These are phyloP conservation scores for Mucor lusitanicus DNA, from an alignment of 371 early-diverging fungal species.

Conservation along the genomic window DNA sequence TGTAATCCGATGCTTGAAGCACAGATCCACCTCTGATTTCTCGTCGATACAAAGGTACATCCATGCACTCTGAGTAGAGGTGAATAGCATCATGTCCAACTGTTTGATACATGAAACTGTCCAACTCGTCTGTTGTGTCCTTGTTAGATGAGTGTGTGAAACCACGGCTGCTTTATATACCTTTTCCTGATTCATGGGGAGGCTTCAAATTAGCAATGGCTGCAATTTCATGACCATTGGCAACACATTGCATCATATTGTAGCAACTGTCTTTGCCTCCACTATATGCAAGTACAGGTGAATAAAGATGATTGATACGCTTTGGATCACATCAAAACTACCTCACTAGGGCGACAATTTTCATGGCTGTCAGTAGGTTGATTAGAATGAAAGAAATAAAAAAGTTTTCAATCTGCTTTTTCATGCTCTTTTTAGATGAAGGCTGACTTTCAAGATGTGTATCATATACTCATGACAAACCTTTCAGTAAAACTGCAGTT, in stretches of 20 bases:
- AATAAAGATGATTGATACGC: background rate
- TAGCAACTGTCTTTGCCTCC: conserved; percentile 99
- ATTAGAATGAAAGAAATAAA: background rate
- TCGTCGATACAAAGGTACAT: conserved; percentile 85
- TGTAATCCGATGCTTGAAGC: conserved; percentile 68
- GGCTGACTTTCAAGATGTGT: too few species aligned
- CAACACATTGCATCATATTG: conserved; percentile 94
- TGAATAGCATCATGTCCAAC: conserved; percentile 95
- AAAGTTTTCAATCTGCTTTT: too few species aligned
- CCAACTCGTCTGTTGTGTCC: conserved; percentile 76
- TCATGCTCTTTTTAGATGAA: too few species aligned
- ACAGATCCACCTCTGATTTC: conserved; percentile 80
- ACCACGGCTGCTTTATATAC: conserved; percentile 28
- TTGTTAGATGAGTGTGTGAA: background rate
- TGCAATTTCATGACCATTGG: conserved; percentile 93
- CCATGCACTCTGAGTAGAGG: conserved; percentile 87
- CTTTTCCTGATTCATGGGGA: conserved; percentile 59
- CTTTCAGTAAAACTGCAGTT: too few species aligned
- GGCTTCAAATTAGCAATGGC: conserved; percentile 96
- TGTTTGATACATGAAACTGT: conserved; percentile 99
- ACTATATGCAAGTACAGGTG: conserved; percentile 42
- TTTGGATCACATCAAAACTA: background rate
- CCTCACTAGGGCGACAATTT: conserved; percentile 45
- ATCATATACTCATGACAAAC: too few species aligned
- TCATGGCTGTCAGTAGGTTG: conserved; percentile 21